Base-by-base conservation (phyloP, 2,329 filamentous ascomycete species). In the Aspergillus chevalieri region DNA sequence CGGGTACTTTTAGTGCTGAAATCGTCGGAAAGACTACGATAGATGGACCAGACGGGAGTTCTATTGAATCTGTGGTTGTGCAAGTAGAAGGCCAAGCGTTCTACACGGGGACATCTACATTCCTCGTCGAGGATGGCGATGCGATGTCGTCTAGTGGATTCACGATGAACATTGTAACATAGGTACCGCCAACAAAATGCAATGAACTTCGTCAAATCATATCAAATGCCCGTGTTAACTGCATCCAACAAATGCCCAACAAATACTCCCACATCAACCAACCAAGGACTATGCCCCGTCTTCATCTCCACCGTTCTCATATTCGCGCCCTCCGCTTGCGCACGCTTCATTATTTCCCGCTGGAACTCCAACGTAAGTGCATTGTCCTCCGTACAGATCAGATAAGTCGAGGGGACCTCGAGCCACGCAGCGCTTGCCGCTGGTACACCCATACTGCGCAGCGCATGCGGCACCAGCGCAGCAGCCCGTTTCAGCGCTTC, bases 31-130 rank as follows among this genome's bases (percentile, higher is more conserved):
- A 55, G 43, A 44, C 50, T 9, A 41, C 47, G 6, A 43, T 52
- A 26, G 38, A 46, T 19, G 41, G 14, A 14, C 9, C 26, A 41
- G 33, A 54, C 14, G 12, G 48, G 39, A 28, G 39, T 34, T 2
- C 21, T 17, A 46, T 28, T 21, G 43, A 49, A 0, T 51, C 51
- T 3, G 63, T 68, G 6, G 46, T 58, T 6, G 64, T 65, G 6
- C 50, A 52, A 8, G 65, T 69, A 14, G 63, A 68, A 43, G 67
- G 67, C 2, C 49, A 57, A 24, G 66, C 64, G 1, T 67, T 53
- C 33, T 68, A 70, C 49, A 67, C 64, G 0, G 65, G 67, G 7
- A 47, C 58, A 6, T 50, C 52, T 24, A 60, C 55, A 1, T 65
- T 66, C 45, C 47, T 65, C 14, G 52, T 63, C n/a, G 65, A 70